A percentile compares a stretch with the other conserved stretches of the same genome.
These are phyloP conservation scores for Monosporascus sp. DNA, from an alignment of 2,329 filamentous ascomycete genomes.

Conservation along the genomic window DNA sequence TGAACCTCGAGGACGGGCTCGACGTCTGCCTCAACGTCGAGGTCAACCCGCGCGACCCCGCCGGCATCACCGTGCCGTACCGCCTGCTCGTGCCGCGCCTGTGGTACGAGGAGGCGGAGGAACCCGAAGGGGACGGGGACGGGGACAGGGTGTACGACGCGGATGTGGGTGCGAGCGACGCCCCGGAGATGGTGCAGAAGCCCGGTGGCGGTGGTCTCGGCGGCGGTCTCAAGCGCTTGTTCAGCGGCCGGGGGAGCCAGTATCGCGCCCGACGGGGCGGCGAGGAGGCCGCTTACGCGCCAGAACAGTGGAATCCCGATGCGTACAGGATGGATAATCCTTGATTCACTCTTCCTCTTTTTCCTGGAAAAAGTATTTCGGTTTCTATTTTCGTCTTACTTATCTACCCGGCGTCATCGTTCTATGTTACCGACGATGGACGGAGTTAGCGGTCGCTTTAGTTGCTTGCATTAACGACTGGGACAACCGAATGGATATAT, in stretches of 20 bases:
- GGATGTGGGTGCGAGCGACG: background rate
- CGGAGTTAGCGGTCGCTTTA: too few relatives aligned
- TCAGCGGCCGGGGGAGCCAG: conserved; percentile 14
- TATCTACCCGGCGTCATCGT: too few relatives aligned
- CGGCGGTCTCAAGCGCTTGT: conserved; percentile 15
- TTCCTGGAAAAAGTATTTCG: too few relatives aligned
- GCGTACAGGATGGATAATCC: too few relatives aligned
- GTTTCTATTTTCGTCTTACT: too few relatives aligned
- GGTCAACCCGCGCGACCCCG: conserved; percentile 76
- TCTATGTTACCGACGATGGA: too few relatives aligned
- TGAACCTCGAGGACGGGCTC: conserved; percentile 78
- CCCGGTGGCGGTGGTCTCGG: background rate
- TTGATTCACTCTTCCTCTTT: too few relatives aligned
- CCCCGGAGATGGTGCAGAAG: background rate
- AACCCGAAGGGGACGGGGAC: conserved; percentile 21
- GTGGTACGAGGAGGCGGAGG: conserved; percentile 51
- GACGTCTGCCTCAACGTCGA: conserved; percentile 89
- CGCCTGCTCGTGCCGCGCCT: conserved; percentile 78
- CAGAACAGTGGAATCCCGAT: too few relatives aligned
- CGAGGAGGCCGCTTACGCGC: background rate
- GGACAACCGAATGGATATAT: too few relatives aligned
- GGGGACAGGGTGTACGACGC: background rate
- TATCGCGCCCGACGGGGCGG: conserved; percentile 1
- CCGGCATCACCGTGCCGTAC: conserved; percentile 84
- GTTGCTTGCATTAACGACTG: too few relatives aligned